Evolutionary conservation across 177 flowering plant species (phyloP), one percentile per base, ranked within the genome.

Genomic region (Tripterygium wilfordii): DNA sequence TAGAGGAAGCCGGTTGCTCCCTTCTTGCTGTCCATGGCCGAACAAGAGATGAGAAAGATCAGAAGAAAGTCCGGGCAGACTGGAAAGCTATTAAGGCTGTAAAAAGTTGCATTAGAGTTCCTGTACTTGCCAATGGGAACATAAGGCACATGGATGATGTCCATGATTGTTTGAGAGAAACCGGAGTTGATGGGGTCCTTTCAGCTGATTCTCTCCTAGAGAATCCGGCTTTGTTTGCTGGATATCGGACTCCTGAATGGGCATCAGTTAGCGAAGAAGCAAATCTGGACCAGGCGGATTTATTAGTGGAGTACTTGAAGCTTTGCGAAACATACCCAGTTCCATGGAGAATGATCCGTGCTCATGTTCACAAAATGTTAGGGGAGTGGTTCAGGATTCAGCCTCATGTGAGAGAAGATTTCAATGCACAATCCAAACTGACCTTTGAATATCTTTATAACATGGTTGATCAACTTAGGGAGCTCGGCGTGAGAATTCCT

Each of bases 161-260:
- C 12, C 22, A 38, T 15, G 56, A 58, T 52, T 87, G 86, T 57
- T 58, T 94, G 67, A 62, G 76, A 59, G 80, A 65, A 51, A 94
- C 97, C 0, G 88, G 96, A 18, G 80, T 57, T 33, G 95, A 94
- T n/a, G 97, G 99, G 36, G 88, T 94, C 36, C 96, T 94, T 55
- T 94, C 99, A n/a, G 99, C 99, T 1, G 97, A 89, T 57, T 22
- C 92, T 45, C 96, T 94, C 25, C 92, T 89, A 25, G 97, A 89
- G 66, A 94, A 94, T 56, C 99, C 99, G 6, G 99, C 99, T 35
- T 71, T 89, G 15, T 94, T 89, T 74, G 84, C 85, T 43, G 97
- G 99, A 13, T 87, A 60, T 63, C 67, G 77, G 16, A 78, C 97
- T 10, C 65, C 72, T 39, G 88, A 89, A 54, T 92, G 94, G 89